Base-by-base conservation (phyloP, 495 filamentous ascomycete species). In the Amorphotheca resinae region DNA sequence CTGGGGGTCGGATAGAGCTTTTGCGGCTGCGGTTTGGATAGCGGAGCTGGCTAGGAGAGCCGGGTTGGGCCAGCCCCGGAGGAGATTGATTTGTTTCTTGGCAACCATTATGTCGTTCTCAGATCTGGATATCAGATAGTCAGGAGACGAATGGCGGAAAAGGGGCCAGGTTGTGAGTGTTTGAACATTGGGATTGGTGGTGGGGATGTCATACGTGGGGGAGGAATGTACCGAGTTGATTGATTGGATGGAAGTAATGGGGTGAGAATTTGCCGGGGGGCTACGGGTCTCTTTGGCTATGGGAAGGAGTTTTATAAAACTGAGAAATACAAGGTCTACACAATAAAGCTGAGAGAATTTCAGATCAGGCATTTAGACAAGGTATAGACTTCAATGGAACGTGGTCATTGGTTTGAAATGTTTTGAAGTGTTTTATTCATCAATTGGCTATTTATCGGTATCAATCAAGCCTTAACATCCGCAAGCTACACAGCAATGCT, bases 61-160 rank as follows among this genome's bases (percentile, higher is more conserved):
- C 6, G 81, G 70, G 43, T 76, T 69, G 3, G 84, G 85, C 77
- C 79, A 84, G 42, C 84, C 83, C 26, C 69, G 67, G 45, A 79
- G 64, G 17, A 86, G 70, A 54, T 87, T 80, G 47, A 87, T 81
- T 8, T 48, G 50, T 33, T 48, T 49, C 23, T 45, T 38, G 21
- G 30, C 3, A 30, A 42, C 31, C 7, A 22, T 16, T 8, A 26
- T 16, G 17, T 14, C 28, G 21, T 34, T 46, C 11, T 46, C 31
- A 14, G 40, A 33, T 32, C 9, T 3, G 4, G 9, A n/a, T 8
- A 7, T 12, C 22, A 22, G 23, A 5, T 9, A 9, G 20, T 3
- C 9, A 16, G 18, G 34, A 37, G 20, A 23, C 2, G n/a, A 20
- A 1, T 11, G 15, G 21, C 25, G 15, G 9, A 14, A n/a, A n/a